A percentile compares a stretch with the other conserved stretches of the same genome.
Evolutionary conservation across 176 grass and related monocot species (phyloP).

Genomic region (Eragrostis nindensis): DNA sequence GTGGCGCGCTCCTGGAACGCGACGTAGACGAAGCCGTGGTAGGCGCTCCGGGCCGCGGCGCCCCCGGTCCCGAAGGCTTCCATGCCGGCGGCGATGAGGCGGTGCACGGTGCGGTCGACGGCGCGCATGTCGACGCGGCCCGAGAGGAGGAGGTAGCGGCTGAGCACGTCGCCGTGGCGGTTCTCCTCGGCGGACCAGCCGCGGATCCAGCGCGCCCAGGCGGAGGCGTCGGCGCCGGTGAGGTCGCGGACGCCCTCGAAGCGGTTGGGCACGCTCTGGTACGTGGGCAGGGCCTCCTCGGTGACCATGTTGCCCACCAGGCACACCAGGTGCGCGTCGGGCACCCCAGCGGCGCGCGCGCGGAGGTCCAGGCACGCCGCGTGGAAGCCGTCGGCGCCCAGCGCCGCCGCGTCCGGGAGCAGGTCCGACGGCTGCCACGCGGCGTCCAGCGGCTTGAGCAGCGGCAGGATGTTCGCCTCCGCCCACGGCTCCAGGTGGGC

Average conservation of each 20-base stretch:
- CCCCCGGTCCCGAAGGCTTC: background rate
- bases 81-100: constrained; percentile 36
- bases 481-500: constrained; percentile 74
- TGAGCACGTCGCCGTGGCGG: constrained; percentile 60
- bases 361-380: constrained; percentile 55
- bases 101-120: constrained; percentile 26
- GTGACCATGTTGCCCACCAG: constrained; percentile 86
- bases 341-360: constrained; percentile 42
- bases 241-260: constrained; percentile 63
- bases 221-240: constrained; percentile 62
- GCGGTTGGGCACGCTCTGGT: constrained; percentile 82
- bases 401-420: constrained; percentile 62
- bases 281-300: constrained; percentile 90
- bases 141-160: constrained; percentile 42
- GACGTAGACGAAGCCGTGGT: constrained; percentile 78
- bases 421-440: constrained; percentile 85
- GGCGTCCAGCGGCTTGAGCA: constrained; percentile 66
- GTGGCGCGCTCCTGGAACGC: constrained; percentile 93
- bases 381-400: constrained; percentile 58
- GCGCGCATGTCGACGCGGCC: constrained; percentile 35
- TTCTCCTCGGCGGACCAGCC: constrained; percentile 79
- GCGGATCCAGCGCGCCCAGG: constrained; percentile 32
- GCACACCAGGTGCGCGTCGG: constrained; percentile 69
- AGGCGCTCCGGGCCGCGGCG: constrained; percentile 41
- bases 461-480: constrained; percentile 54